Percentiles rank a stretch among this genome's conserved stretches.
Conservation (phyloP, 1,284 basidiomycete species). For the Malassezia caprae region DNA sequence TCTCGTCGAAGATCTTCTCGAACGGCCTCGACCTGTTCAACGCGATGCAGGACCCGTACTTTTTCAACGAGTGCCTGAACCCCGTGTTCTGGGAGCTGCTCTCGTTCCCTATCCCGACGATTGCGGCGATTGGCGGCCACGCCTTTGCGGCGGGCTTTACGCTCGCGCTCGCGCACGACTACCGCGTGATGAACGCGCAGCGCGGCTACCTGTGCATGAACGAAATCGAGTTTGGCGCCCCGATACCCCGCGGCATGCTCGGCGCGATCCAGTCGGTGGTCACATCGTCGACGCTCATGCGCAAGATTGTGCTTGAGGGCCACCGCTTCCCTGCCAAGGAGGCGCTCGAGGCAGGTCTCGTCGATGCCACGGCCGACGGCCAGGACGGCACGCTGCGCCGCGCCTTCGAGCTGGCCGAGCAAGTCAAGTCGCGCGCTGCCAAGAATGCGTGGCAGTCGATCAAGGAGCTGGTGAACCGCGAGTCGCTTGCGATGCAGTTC, state of each 20-base stretch:
- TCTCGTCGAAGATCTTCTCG: conserved; percentile 32
- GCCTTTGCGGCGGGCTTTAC: conserved; percentile 78
- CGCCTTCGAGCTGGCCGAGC: conserved; percentile 50
- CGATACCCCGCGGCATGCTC: conserved; percentile 47
- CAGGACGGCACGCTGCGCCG: conserved; percentile 55
- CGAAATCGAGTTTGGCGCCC: conserved; percentile 53
- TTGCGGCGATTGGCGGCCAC: conserved; percentile 84
- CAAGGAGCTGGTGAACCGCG: conserved; percentile 48
- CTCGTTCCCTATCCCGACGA: conserved; percentile 54
- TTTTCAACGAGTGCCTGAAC: conserved; percentile 54
- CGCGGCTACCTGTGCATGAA: conserved; percentile 69
- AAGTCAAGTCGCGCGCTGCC: conserved; percentile 48
- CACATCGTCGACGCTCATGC: conserved; percentile 56
- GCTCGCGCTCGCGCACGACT: conserved; percentile 72
- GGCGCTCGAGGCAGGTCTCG: conserved; percentile 59
- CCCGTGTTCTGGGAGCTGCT: conserved; percentile 50
- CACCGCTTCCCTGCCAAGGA: conserved; percentile 69
- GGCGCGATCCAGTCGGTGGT: conserved; percentile 62
- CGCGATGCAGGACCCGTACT: conserved; percentile 58
- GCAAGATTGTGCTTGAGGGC: conserved; percentile 71
- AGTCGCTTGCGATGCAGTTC: conserved; percentile 16
- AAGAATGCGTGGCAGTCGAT: conserved; percentile 53
- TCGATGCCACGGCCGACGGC: conserved; percentile 60
- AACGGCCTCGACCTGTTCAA: conserved; percentile 64
- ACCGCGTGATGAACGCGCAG: conserved; percentile 75